A percentile compares a stretch with the other conserved stretches of the same genome.
Conservation (phyloP, 73 alveolate species). For the Tetrahymena malaccensis region DNA sequence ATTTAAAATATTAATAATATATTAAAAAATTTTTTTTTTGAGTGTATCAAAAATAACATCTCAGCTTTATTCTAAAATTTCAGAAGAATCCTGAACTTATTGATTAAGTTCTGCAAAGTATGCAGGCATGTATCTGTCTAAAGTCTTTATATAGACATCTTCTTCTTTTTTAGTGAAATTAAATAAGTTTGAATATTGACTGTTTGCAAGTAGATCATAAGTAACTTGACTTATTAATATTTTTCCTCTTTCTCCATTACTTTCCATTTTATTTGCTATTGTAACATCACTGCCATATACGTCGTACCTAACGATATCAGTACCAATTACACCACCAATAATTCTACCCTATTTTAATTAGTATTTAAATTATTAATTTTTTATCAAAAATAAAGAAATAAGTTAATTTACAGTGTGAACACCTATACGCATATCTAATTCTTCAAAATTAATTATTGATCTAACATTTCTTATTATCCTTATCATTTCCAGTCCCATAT, state of each 20-base stretch:
- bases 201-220: neutral
- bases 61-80: neutral
- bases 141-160: neutral
- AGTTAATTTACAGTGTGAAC: constrained; percentile 73
- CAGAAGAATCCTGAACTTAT: neutral
- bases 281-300: constrained; percentile 50
- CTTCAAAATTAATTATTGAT: constrained; percentile 58
- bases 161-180: neutral
- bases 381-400: neutral
- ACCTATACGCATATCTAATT: constrained; percentile 86
- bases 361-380: neutral
- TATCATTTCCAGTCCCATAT: constrained; percentile 94
- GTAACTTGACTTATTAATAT: neutral
- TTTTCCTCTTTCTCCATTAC: constrained; percentile 46
- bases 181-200: neutral
- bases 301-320: constrained; percentile 50
- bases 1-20: too few species aligned
- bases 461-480: constrained; percentile 80
- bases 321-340: constrained; percentile 53
- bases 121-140: neutral
- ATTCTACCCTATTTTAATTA: constrained; percentile 24
- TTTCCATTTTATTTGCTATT: constrained; percentile 57
- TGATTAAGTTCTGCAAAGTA: neutral
- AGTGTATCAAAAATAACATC: neutral
- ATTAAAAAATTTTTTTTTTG: neutral